Evolutionary conservation across 2,329 filamentous ascomycete species (phyloP), one percentile per base, ranked within the genome.

Genomic region (Mariannaea elegans): DNA sequence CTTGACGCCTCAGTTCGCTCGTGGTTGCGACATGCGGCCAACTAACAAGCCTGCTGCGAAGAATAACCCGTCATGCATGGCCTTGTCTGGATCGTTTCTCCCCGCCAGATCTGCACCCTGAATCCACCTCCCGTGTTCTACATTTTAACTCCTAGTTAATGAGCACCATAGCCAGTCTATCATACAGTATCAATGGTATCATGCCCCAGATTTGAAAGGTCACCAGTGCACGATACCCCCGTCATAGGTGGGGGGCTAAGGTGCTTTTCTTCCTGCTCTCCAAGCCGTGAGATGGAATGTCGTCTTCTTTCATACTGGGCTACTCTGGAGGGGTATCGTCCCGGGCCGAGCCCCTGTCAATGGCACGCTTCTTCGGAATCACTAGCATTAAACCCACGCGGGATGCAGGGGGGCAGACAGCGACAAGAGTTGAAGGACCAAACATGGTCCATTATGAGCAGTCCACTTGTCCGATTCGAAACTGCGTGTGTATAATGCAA

Each of bases 31-130:
- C 29, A 38, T 23, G 24, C 18, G 19, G 38, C 50, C 47, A 48
- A 45, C 38, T 32, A 46, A 31, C 36, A 23, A 44, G 23, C 44
- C 31, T 47, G 44, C 38, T 53, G 45, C 44, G 48, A 61, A 49
- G 32, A 49, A 57, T 56, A 34, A 50, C 39, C 49, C 31, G 27
- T 41, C 39, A 53, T 50, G 39, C 56, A 55, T 45, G 32, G 44
- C 45, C 50, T 62, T 54, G 19, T 54, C 36, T 42, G 39, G 27
- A 60, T 58, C 42, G 55, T 55, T 56, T 49, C 54, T 62, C 46
- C 41, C 64, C 57, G 56, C 57, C 53, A 58, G 57, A 65, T 65
- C 64, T 63, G 46, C 57, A 65, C 59, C 59, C 57, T 39, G 54
- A 66, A 59, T 59, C 63, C 64, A 55, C 59, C 61, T 66, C 53